Percentiles rank a stretch among this genome's conserved stretches.
Conservation (phyloP, 2,329 filamentous ascomycete genomes). For the Aspergillus pseudoterreus region DNA sequence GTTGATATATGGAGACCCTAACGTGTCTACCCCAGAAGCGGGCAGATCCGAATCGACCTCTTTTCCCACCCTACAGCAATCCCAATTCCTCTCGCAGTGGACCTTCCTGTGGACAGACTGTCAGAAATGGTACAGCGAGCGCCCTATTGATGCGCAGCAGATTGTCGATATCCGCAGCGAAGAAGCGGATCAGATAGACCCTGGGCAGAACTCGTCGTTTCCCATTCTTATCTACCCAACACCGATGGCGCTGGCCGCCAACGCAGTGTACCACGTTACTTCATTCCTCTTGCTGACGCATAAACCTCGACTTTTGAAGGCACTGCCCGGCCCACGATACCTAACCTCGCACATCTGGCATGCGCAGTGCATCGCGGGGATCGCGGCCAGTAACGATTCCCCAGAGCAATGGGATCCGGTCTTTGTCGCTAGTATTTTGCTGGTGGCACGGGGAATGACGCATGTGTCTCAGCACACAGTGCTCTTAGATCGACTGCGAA, state of each 20-base stretch:
- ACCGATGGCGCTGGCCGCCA: conserved; percentile 24
- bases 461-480: conserved; percentile 21
- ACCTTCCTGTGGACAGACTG: conserved; percentile 23
- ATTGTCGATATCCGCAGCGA: conserved; percentile 22
- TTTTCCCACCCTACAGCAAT: conserved; percentile 1
- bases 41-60: not conserved
- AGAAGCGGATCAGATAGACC: conserved; percentile 22
- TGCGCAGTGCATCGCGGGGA: conserved; percentile 22
- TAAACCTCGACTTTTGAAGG: conserved; percentile 21
- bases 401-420: conserved; percentile 23
- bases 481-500: conserved; percentile 12
- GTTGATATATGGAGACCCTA: too few species aligned
- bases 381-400: conserved; percentile 22
- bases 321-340: conserved; percentile 18
- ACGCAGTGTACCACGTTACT: conserved; percentile 21
- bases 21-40: not conserved
- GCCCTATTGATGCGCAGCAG: conserved; percentile 17
- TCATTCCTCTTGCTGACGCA: conserved; percentile 19
- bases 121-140: conserved; percentile 24
- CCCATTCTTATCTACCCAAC: conserved; percentile 25
- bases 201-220: conserved; percentile 18
- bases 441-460: conserved; percentile 21
- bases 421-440: conserved; percentile 17
- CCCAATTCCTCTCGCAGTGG: conserved; percentile 22
- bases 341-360: conserved; percentile 25